Evolutionary conservation across 2,329 filamentous ascomycete genomes (phyloP), one percentile per base, ranked within the genome.

Genomic region (Zymoseptoria passerinii): DNA sequence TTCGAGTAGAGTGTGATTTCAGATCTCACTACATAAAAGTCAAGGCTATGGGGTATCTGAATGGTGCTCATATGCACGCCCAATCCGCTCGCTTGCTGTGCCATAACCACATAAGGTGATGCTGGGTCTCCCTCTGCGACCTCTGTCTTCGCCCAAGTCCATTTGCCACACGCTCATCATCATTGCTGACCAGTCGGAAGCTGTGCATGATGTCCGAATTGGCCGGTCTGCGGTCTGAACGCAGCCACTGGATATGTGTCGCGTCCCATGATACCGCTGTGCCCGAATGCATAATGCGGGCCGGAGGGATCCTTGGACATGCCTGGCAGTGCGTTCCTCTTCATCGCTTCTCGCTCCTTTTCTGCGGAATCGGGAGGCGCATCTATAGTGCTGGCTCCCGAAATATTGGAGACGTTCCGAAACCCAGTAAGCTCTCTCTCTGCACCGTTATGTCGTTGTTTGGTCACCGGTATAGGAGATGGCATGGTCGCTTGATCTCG

Each of bases 351-450:
- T 54, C 58, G 52, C 16, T 62, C 57, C 55, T 63, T 66, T 51
- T 67, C 65, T 10, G 61, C 61, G 9, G 64, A 66, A n/a, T 62
- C 63, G 9, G 64, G 64, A 2, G 63, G 63, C 19, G 69, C 69
- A 49, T 71, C 69, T 50, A 72, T 70, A 2, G 70, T 72, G 59
- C 68, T 72, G 1, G 73, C 75, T 20, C 73, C 75, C 5, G 73
- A 71, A 6, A 66, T 69, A 59, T 76, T 70, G 1, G 66, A 70
- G 35, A 71, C 73, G 55, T 67, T 64, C 10, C 75, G 72, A 52
- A 74, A 75, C 1, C 63, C 66, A 50, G 60, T 61, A 9, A 65
- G 52, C 50, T 66, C 61, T 29, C 40, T 48, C 48, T 62, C 60
- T 8, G 27, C 56, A 13, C 64, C 65, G n/a, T 68, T 63, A 44